A percentile compares a stretch with the other conserved stretches of the same genome.
phyloP scores from a whole-genome alignment of 1,284 basidiomycete genomes.

The Cryptococcus hybrid region DNA sequence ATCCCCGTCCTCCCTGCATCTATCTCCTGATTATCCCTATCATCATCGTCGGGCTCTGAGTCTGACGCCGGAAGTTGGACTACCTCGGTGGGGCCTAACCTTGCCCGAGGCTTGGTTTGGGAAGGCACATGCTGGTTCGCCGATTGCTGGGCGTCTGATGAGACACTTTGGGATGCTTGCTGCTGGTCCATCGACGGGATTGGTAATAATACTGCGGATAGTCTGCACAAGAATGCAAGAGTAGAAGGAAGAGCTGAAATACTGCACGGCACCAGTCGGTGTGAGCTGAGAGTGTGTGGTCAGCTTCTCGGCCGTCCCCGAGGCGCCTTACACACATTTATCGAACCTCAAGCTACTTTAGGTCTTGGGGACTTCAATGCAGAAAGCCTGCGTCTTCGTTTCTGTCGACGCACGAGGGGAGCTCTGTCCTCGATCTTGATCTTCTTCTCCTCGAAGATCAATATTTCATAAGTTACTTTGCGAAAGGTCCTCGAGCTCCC shows the following conservation, averaged over 20 bases:
- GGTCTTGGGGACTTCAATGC: no score
- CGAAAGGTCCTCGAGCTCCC: no score
- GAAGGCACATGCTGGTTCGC: neutral
- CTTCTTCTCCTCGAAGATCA: no score
- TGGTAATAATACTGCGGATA: neutral
- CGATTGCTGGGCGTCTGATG: neutral
- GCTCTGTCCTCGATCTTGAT: no score
- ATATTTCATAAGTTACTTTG: no score
- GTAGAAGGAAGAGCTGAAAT: neutral
- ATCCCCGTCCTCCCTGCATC: conserved; percentile 28
- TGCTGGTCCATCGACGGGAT: neutral
- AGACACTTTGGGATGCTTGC: neutral
- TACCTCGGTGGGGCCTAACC: conserved; percentile 36
- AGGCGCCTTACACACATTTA: no score
- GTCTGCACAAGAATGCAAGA: neutral
- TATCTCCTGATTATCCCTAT: conserved; percentile 13
- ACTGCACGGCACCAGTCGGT: neutral
- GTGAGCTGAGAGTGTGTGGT: no score
- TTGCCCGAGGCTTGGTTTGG: conserved; percentile 29
- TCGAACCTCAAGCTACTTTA: no score
- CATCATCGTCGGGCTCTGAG: conserved; percentile 16
- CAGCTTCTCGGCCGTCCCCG: no score
- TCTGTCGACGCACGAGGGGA: no score
- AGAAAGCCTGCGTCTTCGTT: no score
- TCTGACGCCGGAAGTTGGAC: conserved; percentile 29